Evolutionary conservation across 2,329 filamentous ascomycete species (phyloP), one percentile per base, ranked within the genome.

Genomic region (Basipetospora chlamydospora): DNA sequence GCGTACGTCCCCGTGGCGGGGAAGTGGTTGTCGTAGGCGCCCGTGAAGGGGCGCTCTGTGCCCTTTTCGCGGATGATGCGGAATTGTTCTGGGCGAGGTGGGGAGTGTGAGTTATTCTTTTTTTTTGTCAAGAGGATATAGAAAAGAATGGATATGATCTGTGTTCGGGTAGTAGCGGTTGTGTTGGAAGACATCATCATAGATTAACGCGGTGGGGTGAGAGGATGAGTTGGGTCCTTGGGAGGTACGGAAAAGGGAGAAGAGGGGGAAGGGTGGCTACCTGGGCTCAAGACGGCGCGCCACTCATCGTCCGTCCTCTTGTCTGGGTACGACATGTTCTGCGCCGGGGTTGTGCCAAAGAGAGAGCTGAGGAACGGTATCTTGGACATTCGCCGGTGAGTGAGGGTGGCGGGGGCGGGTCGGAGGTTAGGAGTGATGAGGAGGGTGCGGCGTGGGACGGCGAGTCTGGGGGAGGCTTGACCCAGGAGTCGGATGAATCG

Each of bases 1-100:
- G 69, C 77, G 63, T 96, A 98, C 38, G 85, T 72, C 39, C 90
- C 92, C 5, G 69, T 53, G 1, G 68, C 58, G 2, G 86, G 77
- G 53, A 77, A 71, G 65, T 95, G 86, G 56, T 88, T 85, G 64
- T 98, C 80, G 56, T 81, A 95, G 56, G 80, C 74, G 50, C 88
- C 87, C 5, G 79, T 77, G 46, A 73, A 77, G 12, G 88, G 73
- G 3, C 73, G 60, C 56, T 98, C 92, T 31, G 90, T 98, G 49
- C 87, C 90, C 57, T 95, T 88, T 56, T 92, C 65, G 44, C 90
- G 80, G 38, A 98, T 75, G 52, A 98, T 72, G 45, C 84, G 83
- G 66, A 96, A 98, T 69, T 98, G 90, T 51, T 95, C 88, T 94
- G 49, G 9, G 32, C 16, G 16, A 16, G n/a, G n/a, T n/a, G n/a